Conservation (phyloP, 768 basidiomycete species). For the Boletus reticulatus region DNA sequence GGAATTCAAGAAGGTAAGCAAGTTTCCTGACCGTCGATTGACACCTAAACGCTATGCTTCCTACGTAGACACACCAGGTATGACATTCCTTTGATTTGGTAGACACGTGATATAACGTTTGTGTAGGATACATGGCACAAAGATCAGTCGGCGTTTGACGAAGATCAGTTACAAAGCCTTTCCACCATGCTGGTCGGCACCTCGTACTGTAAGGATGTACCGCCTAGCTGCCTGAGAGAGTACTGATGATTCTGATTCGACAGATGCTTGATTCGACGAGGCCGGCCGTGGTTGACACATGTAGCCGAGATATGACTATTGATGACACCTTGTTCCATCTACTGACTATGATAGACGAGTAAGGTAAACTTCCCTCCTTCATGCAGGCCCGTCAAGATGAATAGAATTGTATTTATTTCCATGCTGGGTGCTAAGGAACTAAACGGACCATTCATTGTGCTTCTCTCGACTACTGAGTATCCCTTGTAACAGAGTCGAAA, state of each 20-base stretch:
- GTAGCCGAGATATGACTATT: not conserved
- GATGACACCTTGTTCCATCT: not conserved
- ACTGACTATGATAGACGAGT: not conserved
- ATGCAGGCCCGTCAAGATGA: not conserved
- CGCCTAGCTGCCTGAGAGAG: not conserved
- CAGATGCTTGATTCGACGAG: conserved; percentile 25
- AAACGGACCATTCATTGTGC: conserved; percentile 2
- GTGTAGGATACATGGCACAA: conserved; percentile 87
- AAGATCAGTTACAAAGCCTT: conserved; percentile 85
- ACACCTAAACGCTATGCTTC: not conserved
- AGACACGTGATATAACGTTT: conserved; percentile 7
- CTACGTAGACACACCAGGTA: conserved; percentile 61
- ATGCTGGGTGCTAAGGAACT: not conserved
- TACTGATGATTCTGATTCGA: conserved; percentile 13
- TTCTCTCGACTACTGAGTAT: not conserved
- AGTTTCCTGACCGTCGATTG: conserved; percentile 6
- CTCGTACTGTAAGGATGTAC: conserved; percentile 66
- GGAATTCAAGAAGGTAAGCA: conserved; percentile 78
- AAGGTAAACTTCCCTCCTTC: not conserved
- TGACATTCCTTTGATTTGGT: conserved; percentile 1
- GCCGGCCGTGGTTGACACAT: not conserved
- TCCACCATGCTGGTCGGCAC: conserved; percentile 89
- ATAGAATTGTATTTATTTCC: not conserved
- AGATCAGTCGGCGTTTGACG: conserved; percentile 82
- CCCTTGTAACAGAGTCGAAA: not conserved